Conservation (phyloP, 441 rosid genomes). For the Populus hybrid region DNA sequence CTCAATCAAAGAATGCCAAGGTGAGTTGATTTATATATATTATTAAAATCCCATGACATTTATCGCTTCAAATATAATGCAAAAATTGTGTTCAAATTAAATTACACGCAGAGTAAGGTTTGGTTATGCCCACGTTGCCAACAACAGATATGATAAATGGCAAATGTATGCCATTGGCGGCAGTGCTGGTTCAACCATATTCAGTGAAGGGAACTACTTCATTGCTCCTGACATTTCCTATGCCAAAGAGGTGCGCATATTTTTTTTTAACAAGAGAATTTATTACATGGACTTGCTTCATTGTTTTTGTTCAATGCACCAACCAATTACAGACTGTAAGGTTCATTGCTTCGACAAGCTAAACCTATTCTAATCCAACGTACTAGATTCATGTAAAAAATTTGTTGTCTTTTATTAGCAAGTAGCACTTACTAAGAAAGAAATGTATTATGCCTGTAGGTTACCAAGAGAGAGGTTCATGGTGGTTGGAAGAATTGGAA, state of each 20-base stretch:
- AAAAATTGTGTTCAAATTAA: background rate
- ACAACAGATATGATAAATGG: conserved; percentile 95
- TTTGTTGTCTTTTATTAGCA: background rate
- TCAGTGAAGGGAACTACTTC: conserved; percentile 85
- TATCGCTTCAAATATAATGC: background rate
- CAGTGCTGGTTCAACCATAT: conserved; percentile 82
- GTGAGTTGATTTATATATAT: conserved; percentile 19
- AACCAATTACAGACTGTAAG: background rate
- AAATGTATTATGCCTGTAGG: conserved; percentile 28
- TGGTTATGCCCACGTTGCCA: conserved; percentile 86
- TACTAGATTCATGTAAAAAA: background rate
- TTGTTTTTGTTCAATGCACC: no score
- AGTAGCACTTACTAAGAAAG: background rate
- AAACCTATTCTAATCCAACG: background rate
- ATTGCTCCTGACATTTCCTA: conserved; percentile 51
- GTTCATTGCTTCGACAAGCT: background rate
- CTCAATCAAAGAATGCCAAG: conserved; percentile 83
- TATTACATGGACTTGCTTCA: no score
- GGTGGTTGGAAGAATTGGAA: conserved; percentile 73
- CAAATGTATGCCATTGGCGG: conserved; percentile 94
- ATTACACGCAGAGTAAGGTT: conserved; percentile 64
- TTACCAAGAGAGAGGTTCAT: conserved; percentile 65
- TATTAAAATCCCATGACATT: background rate
- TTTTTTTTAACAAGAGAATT: background rate
- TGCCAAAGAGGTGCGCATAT: conserved; percentile 60